A percentile compares a stretch with the other conserved stretches of the same genome.
Evolutionary conservation across 192 early-diverging fungal species (phyloP).

Genomic region (Coemansia sp.): DNA sequence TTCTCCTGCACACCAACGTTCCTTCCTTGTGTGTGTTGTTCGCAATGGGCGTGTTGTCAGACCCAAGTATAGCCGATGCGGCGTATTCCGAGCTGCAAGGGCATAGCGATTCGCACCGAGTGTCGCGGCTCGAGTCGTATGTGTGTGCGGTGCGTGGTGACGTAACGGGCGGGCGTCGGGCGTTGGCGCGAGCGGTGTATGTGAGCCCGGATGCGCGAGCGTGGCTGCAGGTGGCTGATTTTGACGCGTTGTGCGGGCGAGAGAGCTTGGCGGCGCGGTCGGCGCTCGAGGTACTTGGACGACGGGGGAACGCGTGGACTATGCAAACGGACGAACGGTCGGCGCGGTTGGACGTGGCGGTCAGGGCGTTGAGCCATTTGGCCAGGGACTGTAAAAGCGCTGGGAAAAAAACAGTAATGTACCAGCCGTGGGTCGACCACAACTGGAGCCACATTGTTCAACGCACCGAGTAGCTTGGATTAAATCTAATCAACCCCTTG

Average conservation of each 20-base stretch:
- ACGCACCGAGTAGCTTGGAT: too few relatives aligned
- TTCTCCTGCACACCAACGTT: constrained; percentile 13
- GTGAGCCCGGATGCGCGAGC: constrained; percentile 16
- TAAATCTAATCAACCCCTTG: not conserved
- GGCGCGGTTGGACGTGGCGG: constrained; percentile 14
- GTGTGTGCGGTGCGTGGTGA: constrained; percentile 34
- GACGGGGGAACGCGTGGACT: constrained; percentile 28
- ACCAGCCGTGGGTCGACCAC: constrained; percentile 38
- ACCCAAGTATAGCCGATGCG: constrained; percentile 32
- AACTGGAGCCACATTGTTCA: constrained; percentile 16
- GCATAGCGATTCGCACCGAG: constrained; percentile 7
- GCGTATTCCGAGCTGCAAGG: constrained; percentile 25
- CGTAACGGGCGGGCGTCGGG: constrained; percentile 17
- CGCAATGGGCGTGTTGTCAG: constrained; percentile 48
- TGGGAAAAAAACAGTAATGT: constrained; percentile 30
- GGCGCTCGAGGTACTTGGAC: constrained; percentile 19
- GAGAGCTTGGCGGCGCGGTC: not conserved
- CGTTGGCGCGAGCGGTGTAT: constrained; percentile 24
- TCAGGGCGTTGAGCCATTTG: constrained; percentile 7
- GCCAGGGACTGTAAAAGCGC: constrained; percentile 17
- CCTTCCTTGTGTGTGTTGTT: constrained; percentile 39
- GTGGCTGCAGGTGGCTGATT: constrained; percentile 31
- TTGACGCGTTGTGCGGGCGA: constrained; percentile 12
- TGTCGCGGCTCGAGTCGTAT: constrained; percentile 22
- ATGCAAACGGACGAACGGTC: constrained; percentile 14